Percentiles rank a stretch among this genome's conserved stretches.
Conservation (phyloP, 345 rosid genomes). For the Gossypium bickii region DNA sequence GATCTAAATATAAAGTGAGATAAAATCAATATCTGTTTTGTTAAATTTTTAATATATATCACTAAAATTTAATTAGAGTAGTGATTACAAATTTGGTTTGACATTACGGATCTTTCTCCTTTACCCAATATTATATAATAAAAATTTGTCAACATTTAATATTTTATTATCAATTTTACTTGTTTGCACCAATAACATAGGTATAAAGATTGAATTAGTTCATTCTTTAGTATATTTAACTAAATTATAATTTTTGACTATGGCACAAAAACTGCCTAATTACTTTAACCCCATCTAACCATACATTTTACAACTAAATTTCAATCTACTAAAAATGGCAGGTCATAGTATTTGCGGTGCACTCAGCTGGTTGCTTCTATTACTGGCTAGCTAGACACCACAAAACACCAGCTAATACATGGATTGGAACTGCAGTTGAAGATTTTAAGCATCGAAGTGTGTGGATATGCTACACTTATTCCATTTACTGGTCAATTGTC, state of each 20-base stretch:
- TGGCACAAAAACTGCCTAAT: neutral
- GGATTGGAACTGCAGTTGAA: constrained; percentile 57
- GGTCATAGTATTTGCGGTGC: constrained; percentile 84
- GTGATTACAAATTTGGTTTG: no score
- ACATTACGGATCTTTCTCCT: no score
- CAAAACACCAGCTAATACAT: constrained; percentile 36
- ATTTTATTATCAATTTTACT: no score
- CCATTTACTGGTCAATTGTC: constrained; percentile 91
- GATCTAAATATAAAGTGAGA: no score
- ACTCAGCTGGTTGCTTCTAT: constrained; percentile 78
- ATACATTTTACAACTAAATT: neutral
- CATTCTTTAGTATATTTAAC: no score
- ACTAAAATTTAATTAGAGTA: no score
- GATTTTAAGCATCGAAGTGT: constrained; percentile 66
- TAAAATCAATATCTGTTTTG: no score
- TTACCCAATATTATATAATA: no score
- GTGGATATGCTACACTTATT: constrained; percentile 89
- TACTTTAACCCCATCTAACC: neutral
- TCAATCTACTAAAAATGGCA: constrained; percentile 22
- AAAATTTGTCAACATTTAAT: no score
- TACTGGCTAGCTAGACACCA: constrained; percentile 68
- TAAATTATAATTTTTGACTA: neutral
- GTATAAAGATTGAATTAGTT: no score
- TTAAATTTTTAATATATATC: no score
- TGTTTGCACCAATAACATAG: no score